phyloP scores from a whole-genome alignment of 306 rosid genomes.

The Vicia villosa region DNA sequence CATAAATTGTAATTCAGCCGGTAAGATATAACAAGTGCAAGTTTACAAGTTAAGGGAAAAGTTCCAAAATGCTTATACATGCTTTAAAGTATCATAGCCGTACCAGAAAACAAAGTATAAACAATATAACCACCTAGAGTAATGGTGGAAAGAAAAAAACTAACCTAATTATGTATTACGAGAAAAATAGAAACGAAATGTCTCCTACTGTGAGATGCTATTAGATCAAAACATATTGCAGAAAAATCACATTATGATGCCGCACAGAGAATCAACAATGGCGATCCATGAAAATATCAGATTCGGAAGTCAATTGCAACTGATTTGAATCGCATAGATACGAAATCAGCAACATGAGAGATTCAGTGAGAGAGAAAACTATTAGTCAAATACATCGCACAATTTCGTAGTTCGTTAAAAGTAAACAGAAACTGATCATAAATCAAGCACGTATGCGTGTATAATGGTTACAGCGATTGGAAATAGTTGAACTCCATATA shows the following conservation, averaged over 20 bases:
- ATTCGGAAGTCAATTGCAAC: constrained; percentile 13
- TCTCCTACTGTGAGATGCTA: background rate
- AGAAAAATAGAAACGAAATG: background rate
- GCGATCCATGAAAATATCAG: background rate
- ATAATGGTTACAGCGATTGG: background rate
- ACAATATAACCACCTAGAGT: constrained; percentile 1
- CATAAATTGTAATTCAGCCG: constrained; percentile 1
- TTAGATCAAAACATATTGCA: constrained; percentile 9
- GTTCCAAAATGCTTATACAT: background rate
- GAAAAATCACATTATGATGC: background rate
- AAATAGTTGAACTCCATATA: constrained; percentile 10
- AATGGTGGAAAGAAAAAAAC: constrained; percentile 2
- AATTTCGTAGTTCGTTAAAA: background rate
- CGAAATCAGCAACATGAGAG: constrained; percentile 13
- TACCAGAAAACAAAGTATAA: background rate
- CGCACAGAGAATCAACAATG: background rate
- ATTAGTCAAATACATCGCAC: background rate
- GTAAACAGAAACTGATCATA: constrained; percentile 12
- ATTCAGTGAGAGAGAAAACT: background rate
- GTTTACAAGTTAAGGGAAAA: constrained; percentile 8
- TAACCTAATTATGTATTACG: background rate
- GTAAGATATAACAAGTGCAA: constrained; percentile 17
- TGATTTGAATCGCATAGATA: background rate
- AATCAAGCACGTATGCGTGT: constrained; percentile 21
- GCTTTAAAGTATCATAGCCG: constrained; percentile 6